Base-by-base conservation (phyloP, 805 yeast genomes). In the Saccharomycodes ludwigii region DNA sequence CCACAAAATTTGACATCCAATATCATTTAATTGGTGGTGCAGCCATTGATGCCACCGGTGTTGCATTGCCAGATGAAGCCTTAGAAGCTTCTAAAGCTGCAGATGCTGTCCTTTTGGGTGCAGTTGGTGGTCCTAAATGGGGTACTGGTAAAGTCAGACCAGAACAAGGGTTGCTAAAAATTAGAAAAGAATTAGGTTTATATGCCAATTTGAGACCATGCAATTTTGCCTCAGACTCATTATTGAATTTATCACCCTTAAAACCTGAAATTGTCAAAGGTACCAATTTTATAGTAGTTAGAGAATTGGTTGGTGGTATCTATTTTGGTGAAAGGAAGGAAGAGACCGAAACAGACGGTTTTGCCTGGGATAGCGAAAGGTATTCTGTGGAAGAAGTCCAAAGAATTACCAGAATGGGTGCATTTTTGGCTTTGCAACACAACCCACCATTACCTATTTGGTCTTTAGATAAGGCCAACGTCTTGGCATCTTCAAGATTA, bases 101-200 rank as follows among this genome's bases (percentile, higher is more conserved):
- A 1, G 93, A 88, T 54, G 98, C 97, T 17, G 94, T 91, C n/a
- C 64, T 91, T 42, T 67, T 91, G 35, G 98, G 98, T 43, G 95
- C 98, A 6, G 98, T 91, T 21, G 98, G 98, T 41, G 98, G 98
- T 21, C 98, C 98, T 39, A 91, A 91, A 62, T 91, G 98, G 98
- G 97, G 97, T 22, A 82, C 96, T 18, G 96, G 96, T 31, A 52
- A 68, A 9, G 97, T 88, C 29, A 76, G 98, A 63, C 98, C 98
- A 32, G 98, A 91, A 58, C 97, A 84, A 61, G 98, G 98, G 38
- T 69, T 91, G 44, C 69, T 91, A 42, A 72, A 86, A 63, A 88
- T 91, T 57, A 75, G 98, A 61, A 91, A 91, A 59, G 97, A 85
- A 57, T 71, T 91, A 53, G 81, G 79, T 56, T 66, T 91, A 44